Base-by-base conservation (phyloP, 345 rosid species). In the Hypericum perforatum region DNA sequence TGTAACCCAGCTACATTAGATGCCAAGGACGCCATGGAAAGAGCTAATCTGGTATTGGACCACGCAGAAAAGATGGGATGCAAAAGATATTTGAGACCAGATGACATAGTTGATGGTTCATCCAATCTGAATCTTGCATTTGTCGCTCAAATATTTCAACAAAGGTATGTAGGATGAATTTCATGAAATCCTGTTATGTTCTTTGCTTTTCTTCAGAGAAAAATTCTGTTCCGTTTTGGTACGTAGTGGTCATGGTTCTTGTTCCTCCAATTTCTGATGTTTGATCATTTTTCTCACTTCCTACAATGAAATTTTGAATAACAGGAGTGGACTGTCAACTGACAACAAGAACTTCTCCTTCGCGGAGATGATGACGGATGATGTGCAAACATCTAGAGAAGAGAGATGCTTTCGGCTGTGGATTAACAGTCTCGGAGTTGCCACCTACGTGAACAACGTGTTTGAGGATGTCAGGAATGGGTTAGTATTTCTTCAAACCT, bases 281-380 rank as follows among this genome's bases (percentile, higher is more conserved):
- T 22, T 4, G 32, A 22, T 22, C 32, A 22, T 4, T 22, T 22
- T 1, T 22, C 32, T 22, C 2, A 22, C 2, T 22, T n/a, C n/a
- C n/a, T n/a, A n/a, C n/a, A 22, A 22, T 22, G 32, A 22, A 22
- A 22, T 4, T 22, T 22, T 22, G 52, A 12, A 37, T 69, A 78
- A 73, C 79, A 87, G 95, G 88, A 88, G 73, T 78, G 98, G 96
- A 64, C 68, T 91, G 59, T 75, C 77, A 48, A 75, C 73, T 37
- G 94, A 85, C 61, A 77, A 73, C 73, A 79, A 63, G 70, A 79
- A 78, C 52, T 56, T 76, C 57, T 78, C 95, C 53, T 91, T 75
- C 59, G 95, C 95, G 5, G 95, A 87, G 81, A 91, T 84, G 94
- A 87, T 87, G 76, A 72, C 87, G 0, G 98, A 87, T 56, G 96